These are phyloP conservation scores for Corniculantispora saksenae DNA, from an alignment of 2,329 filamentous ascomycete genomes.

Conservation along the genomic window DNA sequence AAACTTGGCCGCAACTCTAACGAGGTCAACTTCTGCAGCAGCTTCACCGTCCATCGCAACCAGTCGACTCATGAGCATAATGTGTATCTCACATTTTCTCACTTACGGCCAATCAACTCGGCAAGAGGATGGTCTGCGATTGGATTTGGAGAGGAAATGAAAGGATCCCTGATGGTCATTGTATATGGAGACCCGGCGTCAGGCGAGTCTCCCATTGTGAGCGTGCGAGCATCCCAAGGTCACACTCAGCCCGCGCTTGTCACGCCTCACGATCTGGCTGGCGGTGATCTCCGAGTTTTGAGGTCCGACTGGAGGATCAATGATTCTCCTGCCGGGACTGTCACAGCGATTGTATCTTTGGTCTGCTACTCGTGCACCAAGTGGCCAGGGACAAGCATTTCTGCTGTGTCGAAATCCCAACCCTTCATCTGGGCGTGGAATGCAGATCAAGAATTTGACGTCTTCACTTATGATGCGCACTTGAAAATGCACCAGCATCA, in stretches of 20 bases:
- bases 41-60: conserved; percentile 24
- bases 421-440: conserved; percentile 32
- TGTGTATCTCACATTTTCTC: conserved; percentile 23
- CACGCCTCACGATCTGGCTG: background rate
- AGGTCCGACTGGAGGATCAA: conserved; percentile 19
- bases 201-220: conserved; percentile 19
- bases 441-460: conserved; percentile 23
- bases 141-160: conserved; percentile 23
- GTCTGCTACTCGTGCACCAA: conserved; percentile 29
- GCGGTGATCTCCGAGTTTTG: conserved; percentile 21
- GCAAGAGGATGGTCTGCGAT: conserved; percentile 24
- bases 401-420: conserved; percentile 24
- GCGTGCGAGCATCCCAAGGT: conserved; percentile 21
- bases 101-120: background rate
- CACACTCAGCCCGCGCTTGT: conserved; percentile 20
- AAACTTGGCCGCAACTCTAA: conserved; percentile 20
- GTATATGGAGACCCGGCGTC: conserved; percentile 25
- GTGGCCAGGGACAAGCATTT: conserved; percentile 24
- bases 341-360: conserved; percentile 21
- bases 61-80: conserved; percentile 23
- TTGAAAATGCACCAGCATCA: conserved; percentile 22
- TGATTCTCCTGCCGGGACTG: background rate
- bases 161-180: conserved; percentile 26
- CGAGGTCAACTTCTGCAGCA: conserved; percentile 25
- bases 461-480: conserved; percentile 20